Conservation (phyloP, 495 filamentous ascomycete genomes). For the Aspergillus kassunensis region DNA sequence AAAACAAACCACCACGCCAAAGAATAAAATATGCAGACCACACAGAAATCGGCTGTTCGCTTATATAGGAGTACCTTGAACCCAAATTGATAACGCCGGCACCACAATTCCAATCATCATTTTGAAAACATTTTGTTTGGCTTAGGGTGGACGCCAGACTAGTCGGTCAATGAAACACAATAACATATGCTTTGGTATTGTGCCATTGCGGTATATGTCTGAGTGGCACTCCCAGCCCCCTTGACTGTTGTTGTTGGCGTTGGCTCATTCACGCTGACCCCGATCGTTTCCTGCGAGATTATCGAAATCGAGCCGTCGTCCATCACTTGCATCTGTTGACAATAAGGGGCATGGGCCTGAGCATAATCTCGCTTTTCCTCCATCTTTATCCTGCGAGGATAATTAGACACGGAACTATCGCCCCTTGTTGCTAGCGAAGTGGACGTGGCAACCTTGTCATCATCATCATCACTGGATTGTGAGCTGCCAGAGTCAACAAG, state of each 20-base stretch:
- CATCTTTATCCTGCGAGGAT: constrained; percentile 73
- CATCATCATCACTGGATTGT: background rate
- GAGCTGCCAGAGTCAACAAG: background rate
- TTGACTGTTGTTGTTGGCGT: constrained; percentile 35
- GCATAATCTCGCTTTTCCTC: constrained; percentile 63
- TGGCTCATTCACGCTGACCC: constrained; percentile 58
- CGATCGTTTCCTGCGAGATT: constrained; percentile 47
- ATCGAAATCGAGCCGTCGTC: constrained; percentile 42
- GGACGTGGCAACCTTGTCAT: background rate
- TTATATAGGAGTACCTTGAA: constrained; percentile 22
- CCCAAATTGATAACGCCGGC: constrained; percentile 19
- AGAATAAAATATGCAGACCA: constrained; percentile 10
- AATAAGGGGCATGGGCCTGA: constrained; percentile 50
- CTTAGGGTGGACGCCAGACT: constrained; percentile 3
- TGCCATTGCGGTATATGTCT: constrained; percentile 40
- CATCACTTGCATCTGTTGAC: constrained; percentile 67
- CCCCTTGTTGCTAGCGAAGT: constrained; percentile 18
- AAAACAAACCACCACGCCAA: constrained; percentile 16
- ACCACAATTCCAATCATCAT: background rate
- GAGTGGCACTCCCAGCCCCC: constrained; percentile 20
- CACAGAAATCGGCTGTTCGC: constrained; percentile 14
- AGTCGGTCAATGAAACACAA: constrained; percentile 40
- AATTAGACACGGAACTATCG: constrained; percentile 31
- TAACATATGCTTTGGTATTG: constrained; percentile 41
- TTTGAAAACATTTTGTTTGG: no score